These are phyloP conservation scores for Botryotinia narcissicola DNA, from an alignment of 2,329 filamentous ascomycete species.

Conservation along the genomic window DNA sequence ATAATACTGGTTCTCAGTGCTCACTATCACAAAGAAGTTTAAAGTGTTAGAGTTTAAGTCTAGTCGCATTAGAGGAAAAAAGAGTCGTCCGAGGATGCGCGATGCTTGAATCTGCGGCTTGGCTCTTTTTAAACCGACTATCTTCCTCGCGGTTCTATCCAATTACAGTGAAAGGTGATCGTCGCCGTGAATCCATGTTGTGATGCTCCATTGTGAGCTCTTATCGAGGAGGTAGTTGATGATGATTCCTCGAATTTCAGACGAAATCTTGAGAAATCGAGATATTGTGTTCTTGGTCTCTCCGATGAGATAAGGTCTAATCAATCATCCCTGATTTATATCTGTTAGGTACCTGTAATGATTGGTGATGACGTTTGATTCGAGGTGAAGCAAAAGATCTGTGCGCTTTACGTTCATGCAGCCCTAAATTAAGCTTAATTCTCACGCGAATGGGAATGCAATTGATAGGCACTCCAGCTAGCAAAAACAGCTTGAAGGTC, in stretches of 20 bases:
- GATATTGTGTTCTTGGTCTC: background rate
- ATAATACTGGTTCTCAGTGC: background rate
- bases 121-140: background rate
- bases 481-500: background rate
- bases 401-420: background rate
- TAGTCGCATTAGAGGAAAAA: background rate
- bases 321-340: background rate
- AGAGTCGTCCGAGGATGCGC: too few species aligned
- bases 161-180: background rate
- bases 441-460: background rate
- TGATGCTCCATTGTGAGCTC: background rate
- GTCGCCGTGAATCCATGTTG: background rate
- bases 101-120: background rate
- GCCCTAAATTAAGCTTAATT: conserved; percentile 8
- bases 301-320: background rate
- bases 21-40: background rate
- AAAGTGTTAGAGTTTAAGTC: background rate
- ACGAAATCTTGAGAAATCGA: background rate
- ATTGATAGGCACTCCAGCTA: background rate
- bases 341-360: background rate
- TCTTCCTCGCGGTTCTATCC: background rate
- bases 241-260: background rate
- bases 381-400: background rate
- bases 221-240: background rate
- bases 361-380: background rate